Evolutionary conservation across 208 protist species (phyloP).

Genomic region (Lotmaria passim): DNA sequence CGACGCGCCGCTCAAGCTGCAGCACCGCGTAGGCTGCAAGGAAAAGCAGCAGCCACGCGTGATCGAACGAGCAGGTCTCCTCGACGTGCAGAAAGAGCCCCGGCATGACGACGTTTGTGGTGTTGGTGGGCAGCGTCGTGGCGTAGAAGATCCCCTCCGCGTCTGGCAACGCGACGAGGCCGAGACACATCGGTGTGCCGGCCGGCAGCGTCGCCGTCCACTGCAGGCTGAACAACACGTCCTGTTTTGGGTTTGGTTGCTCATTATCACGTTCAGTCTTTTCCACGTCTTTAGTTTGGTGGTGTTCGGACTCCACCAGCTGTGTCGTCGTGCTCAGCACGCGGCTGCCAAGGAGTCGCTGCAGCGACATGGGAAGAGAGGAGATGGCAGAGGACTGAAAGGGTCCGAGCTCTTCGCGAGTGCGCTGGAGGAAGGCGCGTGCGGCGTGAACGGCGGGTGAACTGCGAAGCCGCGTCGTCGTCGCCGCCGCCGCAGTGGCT

Average conservation of each 20-base stretch:
- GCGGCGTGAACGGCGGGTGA: slow-evolving; percentile 23
- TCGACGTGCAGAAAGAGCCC: slow-evolving; percentile 40
- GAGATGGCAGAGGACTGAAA: slow-evolving; percentile 28
- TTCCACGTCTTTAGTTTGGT: slow-evolving; percentile 1
- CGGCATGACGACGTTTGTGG: no score
- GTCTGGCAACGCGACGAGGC: slow-evolving; percentile 28
- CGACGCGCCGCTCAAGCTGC: slow-evolving; percentile 48
- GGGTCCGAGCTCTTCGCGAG: slow-evolving; percentile 45
- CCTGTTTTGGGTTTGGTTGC: neutral
- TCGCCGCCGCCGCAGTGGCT: neutral
- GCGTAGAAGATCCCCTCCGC: neutral
- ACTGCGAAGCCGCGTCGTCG: neutral
- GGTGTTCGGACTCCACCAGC: no score
- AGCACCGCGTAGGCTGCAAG: slow-evolving; percentile 28
- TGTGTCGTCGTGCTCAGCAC: slow-evolving; percentile 14
- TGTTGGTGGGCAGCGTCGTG: no score
- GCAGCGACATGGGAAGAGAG: slow-evolving; percentile 23
- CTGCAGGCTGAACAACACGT: slow-evolving; percentile 15
- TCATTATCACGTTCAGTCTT: neutral
- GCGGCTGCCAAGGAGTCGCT: slow-evolving; percentile 37
- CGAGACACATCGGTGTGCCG: slow-evolving; percentile 38
- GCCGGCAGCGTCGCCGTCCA: slow-evolving; percentile 36
- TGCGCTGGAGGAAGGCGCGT: slow-evolving; percentile 10
- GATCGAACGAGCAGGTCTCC: slow-evolving; percentile 46
- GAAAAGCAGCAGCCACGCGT: slow-evolving; percentile 57